Conservation (phyloP, 176 grass and related monocot genomes). For the Microstegium vimineum region DNA sequence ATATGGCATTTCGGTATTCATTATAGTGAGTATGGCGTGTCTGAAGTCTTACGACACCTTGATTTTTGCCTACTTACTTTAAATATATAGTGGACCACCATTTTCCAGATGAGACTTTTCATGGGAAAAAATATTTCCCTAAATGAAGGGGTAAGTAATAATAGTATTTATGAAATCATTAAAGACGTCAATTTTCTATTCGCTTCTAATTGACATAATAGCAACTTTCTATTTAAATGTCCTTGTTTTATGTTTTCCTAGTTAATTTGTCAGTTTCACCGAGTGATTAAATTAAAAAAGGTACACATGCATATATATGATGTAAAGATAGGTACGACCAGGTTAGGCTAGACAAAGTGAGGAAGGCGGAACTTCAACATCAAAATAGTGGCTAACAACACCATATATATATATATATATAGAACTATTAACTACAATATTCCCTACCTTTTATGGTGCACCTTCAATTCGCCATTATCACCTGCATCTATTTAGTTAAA, state of each 20-base stretch:
- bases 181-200: not conserved
- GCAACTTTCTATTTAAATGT: not conserved
- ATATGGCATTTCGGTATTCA: not conserved
- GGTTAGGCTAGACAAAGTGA: not conserved
- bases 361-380: not conserved
- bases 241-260: too few relatives aligned
- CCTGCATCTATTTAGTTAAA: not conserved
- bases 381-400: conserved; percentile 6
- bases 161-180: not conserved
- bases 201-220: not conserved
- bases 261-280: not conserved
- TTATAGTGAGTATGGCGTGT: not conserved
- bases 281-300: not conserved
- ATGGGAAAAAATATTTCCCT: not conserved
- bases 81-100: not conserved
- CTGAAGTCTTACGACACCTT: not conserved
- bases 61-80: not conserved
- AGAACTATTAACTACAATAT: not conserved
- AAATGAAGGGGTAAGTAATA: too few relatives aligned
- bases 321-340: not conserved
- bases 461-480: not conserved
- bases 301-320: not conserved
- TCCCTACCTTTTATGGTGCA: not conserved
- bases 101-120: not conserved
- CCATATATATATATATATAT: too few relatives aligned